Evolutionary conservation across 768 basidiomycete genomes (phyloP), one percentile per base, ranked within the genome.

Genomic region (Strobilomyces dryophilus): DNA sequence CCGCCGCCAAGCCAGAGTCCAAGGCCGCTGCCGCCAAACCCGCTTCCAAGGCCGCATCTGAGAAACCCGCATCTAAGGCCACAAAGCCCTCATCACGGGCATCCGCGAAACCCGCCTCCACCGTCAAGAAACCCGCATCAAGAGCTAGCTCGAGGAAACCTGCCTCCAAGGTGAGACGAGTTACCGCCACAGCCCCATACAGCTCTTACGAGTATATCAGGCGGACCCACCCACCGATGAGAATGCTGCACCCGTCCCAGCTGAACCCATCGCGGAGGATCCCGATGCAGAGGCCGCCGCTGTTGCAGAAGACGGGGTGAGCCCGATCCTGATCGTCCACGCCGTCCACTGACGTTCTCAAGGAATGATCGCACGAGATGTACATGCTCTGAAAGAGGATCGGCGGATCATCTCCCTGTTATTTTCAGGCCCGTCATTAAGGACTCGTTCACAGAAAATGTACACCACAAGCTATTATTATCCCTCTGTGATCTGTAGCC

Each of bases 121-220:
- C 72, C 17, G 70, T 61, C 20, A 77, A 69, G 47, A 83, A 83
- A 65, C 81, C 83, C 8, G 71, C 79, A 18, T 83, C 82, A 46
- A 72, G 80, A 58, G 82, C 81, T 27, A 71, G 74, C 29, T 84
- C 82, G 14, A 81, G 77, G 75, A 84, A 84, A 67, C 83, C 84
- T 52, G 73, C 70, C n/a, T 84, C 82, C 45, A 85, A 83, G 80
- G 83, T 73, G 21, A 63, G 61, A 54, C 48, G 11, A 4, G 6
- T 36, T 37, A 45, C 48, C 54, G 37, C 37, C 42, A 9, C 45
- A 32, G 20, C 42, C 8, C 44, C 12, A 2, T 34, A 27, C 39
- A 31, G n/a, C 10, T 15, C n/a, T 56, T 44, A 58, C 43, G 37
- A 26, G 32, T 24, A 40, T 20, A 29, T 17, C 47, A 72, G 71